These are phyloP conservation scores for Amylostereum chailletii DNA, from an alignment of 1,284 basidiomycete genomes.

Conservation along the genomic window DNA sequence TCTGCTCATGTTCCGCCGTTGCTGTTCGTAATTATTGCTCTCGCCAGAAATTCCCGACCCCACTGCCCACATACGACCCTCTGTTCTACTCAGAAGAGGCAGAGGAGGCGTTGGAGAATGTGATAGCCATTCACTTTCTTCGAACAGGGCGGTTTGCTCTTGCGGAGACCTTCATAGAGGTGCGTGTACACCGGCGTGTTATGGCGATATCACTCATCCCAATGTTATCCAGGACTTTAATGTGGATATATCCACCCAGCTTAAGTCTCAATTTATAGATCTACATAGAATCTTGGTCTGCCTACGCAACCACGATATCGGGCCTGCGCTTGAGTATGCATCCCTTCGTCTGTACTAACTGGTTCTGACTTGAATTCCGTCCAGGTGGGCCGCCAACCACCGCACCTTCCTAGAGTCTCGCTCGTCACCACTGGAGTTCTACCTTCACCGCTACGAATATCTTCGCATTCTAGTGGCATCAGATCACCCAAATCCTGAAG, in stretches of 20 bases:
- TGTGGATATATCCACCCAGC: slow-evolving; percentile 48
- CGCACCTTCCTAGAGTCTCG: slow-evolving; percentile 56
- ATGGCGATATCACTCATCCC: background rate
- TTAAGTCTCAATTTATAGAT: slow-evolving; percentile 56
- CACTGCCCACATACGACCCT: slow-evolving; percentile 60
- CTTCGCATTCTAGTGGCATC: slow-evolving; percentile 61
- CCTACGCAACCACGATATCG: slow-evolving; percentile 58
- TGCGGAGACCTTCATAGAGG: slow-evolving; percentile 65
- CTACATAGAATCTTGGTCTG: slow-evolving; percentile 69
- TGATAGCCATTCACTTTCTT: slow-evolving; percentile 70
- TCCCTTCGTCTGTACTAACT: background rate
- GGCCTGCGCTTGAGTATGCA: slow-evolving; percentile 64
- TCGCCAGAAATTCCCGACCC: slow-evolving; percentile 58
- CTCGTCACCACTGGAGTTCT: slow-evolving; percentile 75
- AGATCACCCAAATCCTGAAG: slow-evolving; percentile 39
- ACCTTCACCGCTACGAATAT: slow-evolving; percentile 82
- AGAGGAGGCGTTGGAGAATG: slow-evolving; percentile 56
- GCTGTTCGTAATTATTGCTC: background rate
- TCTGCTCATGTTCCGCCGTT: background rate
- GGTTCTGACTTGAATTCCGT: slow-evolving; percentile 5
- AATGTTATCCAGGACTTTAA: slow-evolving; percentile 53
- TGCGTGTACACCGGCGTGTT: slow-evolving; percentile 21
- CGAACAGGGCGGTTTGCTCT: slow-evolving; percentile 73
- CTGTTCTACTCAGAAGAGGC: slow-evolving; percentile 60
- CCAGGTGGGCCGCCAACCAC: slow-evolving; percentile 72